These are phyloP conservation scores for Primulina tabacum DNA, from an alignment of 257 asterid species.

Conservation along the genomic window DNA sequence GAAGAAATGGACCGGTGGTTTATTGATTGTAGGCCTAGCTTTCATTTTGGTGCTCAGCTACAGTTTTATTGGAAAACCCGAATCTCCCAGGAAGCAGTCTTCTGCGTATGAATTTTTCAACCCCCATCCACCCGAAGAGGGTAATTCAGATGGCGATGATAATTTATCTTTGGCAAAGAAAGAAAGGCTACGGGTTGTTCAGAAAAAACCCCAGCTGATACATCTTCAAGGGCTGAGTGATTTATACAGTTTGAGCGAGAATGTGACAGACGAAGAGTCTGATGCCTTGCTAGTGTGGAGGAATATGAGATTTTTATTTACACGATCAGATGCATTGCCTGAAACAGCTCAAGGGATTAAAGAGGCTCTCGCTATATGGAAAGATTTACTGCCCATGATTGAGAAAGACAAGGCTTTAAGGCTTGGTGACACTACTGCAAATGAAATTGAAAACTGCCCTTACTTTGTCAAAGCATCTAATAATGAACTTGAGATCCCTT, in stretches of 20 bases:
- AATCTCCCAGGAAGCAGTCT: slow-evolving; percentile 49
- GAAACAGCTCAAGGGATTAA: slow-evolving; percentile 75
- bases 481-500: slow-evolving; percentile 55
- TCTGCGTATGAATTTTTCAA: slow-evolving; percentile 63
- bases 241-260: slow-evolving; percentile 44
- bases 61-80: slow-evolving; percentile 40
- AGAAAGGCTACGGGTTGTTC: slow-evolving; percentile 26
- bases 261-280: slow-evolving; percentile 41
- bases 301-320: slow-evolving; percentile 56
- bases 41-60: slow-evolving; percentile 53
- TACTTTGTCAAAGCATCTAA: slow-evolving; percentile 43
- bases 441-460: slow-evolving; percentile 40
- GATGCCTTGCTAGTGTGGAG: slow-evolving; percentile 56
- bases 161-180: slow-evolving; percentile 27
- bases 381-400: slow-evolving; percentile 38
- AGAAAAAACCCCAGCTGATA: slow-evolving; percentile 42
- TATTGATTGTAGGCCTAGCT: slow-evolving; percentile 53
- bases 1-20: slow-evolving; percentile 80
- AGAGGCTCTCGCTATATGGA: slow-evolving; percentile 67
- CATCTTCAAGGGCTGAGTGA: slow-evolving; percentile 49
- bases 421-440: slow-evolving; percentile 22
- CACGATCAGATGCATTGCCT: slow-evolving; percentile 86
- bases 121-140: slow-evolving; percentile 37
- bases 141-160: slow-evolving; percentile 18
- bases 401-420: slow-evolving; percentile 33